Base-by-base conservation (phyloP, 192 early-diverging fungal species). In the Allomyces arbusculus region DNA sequence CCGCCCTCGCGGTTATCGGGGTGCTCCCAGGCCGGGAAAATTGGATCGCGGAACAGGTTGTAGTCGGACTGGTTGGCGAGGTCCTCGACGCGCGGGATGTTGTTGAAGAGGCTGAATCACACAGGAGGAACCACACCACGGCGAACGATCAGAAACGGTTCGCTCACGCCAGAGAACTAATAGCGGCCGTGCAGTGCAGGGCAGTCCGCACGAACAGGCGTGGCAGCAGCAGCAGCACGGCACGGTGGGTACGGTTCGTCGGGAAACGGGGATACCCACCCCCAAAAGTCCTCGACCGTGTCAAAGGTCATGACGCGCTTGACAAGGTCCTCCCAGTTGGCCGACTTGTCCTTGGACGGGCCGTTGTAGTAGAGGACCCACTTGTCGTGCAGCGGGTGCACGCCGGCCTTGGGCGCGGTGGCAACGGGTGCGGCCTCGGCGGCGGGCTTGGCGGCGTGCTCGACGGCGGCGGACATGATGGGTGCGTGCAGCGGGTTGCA, bases 281-380 rank as follows among this genome's bases (percentile, higher is more conserved):
- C 87, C 92, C 92, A 97, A 73, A 95, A 95, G 68, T 97, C 94
- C 78, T 98, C 93, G 16, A 98, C 91, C 4, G 91, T 90, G 67
- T 85, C 79, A 50, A 98, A 81, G 40, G 91, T 92, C 66, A 92
- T 86, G n/a, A 98, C 74, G 62, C 87, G 84, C 73, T 95, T 96
- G 61, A 96, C 73, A 62, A 87, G 86, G 26, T 84, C 80, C 24
- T 84, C 81, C 94, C 93, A 97, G 71, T 79, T 88, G 62, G 78
- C 73, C 63, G 77, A 76, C 55, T 74, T 94, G 23, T 84, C 84
- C 78, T 87, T 89, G 66, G 73, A 80, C 55, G 89, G 89, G 74
- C 86, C 86, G 74, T 95, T 92, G 71, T 86, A 95, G 91, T 91
- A 98, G 68, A 98, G 77, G 28, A 91, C 91, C 95, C 95, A 98